These are phyloP conservation scores for Rhizopogon roseolus DNA, from an alignment of 768 basidiomycete species.

Conservation along the genomic window DNA sequence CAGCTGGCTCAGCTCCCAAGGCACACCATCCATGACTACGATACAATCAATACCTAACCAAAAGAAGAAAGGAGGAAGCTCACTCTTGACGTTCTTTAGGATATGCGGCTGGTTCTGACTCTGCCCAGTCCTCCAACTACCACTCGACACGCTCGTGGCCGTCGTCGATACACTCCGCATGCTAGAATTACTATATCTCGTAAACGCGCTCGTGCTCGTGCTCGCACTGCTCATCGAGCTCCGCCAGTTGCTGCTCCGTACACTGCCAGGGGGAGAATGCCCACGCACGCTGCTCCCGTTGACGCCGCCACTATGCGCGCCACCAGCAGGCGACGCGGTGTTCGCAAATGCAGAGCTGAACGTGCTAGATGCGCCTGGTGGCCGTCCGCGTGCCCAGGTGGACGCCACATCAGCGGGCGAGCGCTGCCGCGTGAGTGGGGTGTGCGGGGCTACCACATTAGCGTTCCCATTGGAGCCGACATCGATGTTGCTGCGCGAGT, in stretches of 20 bases:
- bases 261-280: conserved; percentile 2
- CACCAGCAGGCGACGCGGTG: conserved; percentile 11
- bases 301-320: conserved; percentile 14
- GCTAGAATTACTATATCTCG: conserved; percentile 70
- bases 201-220: conserved; percentile 69
- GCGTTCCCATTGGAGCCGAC: conserved; percentile 1
- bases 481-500: neutral
- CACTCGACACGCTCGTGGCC: conserved; percentile 80
- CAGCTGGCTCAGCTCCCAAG: conserved; percentile 67
- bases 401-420: conserved; percentile 37
- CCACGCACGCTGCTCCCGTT: conserved; percentile 2
- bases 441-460: conserved; percentile 4
- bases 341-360: conserved; percentile 13
- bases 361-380: conserved; percentile 16
- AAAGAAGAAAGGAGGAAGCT: conserved; percentile 23
- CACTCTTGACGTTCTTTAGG: conserved; percentile 81
- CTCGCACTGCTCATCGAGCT: conserved; percentile 70
- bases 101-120: conserved; percentile 24
- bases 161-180: conserved; percentile 70
- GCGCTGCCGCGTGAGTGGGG: conserved; percentile 26
- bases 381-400: conserved; percentile 48
- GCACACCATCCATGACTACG: conserved; percentile 71
- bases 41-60: neutral
- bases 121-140: conserved; percentile 38
- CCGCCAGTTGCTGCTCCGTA: conserved; percentile 56